phyloP scores from a whole-genome alignment of 1,284 basidiomycete species.

The Blastosporella zonata region DNA sequence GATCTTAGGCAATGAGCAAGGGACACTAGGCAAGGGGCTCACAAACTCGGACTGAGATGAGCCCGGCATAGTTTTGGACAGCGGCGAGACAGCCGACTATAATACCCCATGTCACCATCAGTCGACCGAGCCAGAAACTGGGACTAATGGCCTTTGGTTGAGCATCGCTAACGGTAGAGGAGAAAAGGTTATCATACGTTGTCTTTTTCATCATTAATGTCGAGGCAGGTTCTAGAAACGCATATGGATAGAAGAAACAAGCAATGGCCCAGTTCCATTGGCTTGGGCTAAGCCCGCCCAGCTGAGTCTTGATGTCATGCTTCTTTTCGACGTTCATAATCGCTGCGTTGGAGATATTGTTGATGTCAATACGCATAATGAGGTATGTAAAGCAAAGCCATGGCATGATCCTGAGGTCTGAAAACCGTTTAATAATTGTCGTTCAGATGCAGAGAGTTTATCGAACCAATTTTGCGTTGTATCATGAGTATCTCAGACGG shows the following conservation, averaged over 20 bases:
- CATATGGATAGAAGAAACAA: slow-evolving; percentile 19
- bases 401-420: slow-evolving; percentile 14
- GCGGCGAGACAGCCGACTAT: slow-evolving; percentile 12
- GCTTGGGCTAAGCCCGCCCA: slow-evolving; percentile 5
- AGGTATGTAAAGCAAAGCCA: slow-evolving; percentile 17
- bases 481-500: slow-evolving; percentile 8
- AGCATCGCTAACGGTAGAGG: background rate
- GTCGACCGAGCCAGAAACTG: slow-evolving; percentile 16
- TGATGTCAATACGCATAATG: slow-evolving; percentile 15
- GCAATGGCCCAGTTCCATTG: slow-evolving; percentile 18
- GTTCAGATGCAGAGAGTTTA: background rate
- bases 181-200: slow-evolving; percentile 1
- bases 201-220: slow-evolving; percentile 17
- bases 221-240: slow-evolving; percentile 12
- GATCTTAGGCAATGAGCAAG: background rate
- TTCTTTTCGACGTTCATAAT: slow-evolving; percentile 16
- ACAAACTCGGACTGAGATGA: slow-evolving; percentile 15
- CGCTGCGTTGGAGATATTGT: slow-evolving; percentile 15
- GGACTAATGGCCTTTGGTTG: background rate
- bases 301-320: slow-evolving; percentile 16
- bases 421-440: background rate
- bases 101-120: slow-evolving; percentile 18
- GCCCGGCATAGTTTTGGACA: slow-evolving; percentile 11
- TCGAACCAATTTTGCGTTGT: slow-evolving; percentile 15
- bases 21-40: background rate